phyloP scores from a whole-genome alignment of 768 basidiomycete genomes.

The Panaeolus cyanescens region DNA sequence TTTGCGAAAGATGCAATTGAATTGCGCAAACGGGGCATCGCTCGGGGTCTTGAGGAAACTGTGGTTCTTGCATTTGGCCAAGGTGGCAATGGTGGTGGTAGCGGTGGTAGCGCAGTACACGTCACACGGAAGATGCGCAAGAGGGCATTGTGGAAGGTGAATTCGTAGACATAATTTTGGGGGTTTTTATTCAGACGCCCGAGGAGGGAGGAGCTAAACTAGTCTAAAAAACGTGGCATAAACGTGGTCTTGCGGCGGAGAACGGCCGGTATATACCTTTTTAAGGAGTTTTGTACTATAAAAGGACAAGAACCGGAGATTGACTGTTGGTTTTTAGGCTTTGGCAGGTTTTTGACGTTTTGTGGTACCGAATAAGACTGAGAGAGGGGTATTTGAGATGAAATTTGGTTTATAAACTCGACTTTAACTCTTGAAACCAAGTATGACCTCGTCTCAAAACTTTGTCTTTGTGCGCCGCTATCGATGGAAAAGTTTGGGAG shows the following conservation, averaged over 20 bases:
- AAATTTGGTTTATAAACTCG: background rate
- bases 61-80: slow-evolving; percentile 90
- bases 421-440: background rate
- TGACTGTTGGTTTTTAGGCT: slow-evolving; percentile 36
- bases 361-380: slow-evolving; percentile 20
- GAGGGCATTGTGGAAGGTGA: slow-evolving; percentile 81
- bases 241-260: slow-evolving; percentile 27
- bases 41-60: slow-evolving; percentile 79
- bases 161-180: slow-evolving; percentile 55
- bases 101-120: slow-evolving; percentile 65
- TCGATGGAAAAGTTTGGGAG: slow-evolving; percentile 41
- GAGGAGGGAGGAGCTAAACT: slow-evolving; percentile 10
- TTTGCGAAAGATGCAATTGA: slow-evolving; percentile 92
- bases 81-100: slow-evolving; percentile 52
- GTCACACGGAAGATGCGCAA: slow-evolving; percentile 87
- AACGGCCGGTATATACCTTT: slow-evolving; percentile 23
- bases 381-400: slow-evolving; percentile 7
- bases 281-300: slow-evolving; percentile 19
- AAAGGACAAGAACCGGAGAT: slow-evolving; percentile 34
- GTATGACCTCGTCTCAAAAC: slow-evolving; percentile 15
- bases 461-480: slow-evolving; percentile 51
- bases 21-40: slow-evolving; percentile 75
- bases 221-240: slow-evolving; percentile 25
- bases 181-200: slow-evolving; percentile 6
- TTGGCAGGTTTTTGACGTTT: slow-evolving; percentile 42